Base-by-base conservation (phyloP, 768 basidiomycete genomes). In the Suillus tomentosus region DNA sequence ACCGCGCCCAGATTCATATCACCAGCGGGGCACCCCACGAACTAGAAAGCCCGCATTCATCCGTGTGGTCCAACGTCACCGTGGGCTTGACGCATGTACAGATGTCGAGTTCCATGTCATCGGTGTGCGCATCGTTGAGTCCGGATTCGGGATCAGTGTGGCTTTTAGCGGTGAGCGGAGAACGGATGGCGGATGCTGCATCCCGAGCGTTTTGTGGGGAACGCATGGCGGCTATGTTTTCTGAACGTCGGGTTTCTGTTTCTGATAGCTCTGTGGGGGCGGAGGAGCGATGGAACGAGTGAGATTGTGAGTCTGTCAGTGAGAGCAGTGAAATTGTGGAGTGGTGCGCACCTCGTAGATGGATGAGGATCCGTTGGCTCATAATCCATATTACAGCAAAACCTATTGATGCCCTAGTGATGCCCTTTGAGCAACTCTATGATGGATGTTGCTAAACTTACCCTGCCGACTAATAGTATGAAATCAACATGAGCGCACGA, bases 361-460 rank as follows among this genome's bases (percentile, higher is more conserved):
- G 86, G 61, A 87, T 80, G 60, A 88, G 72, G 60, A 88, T 79
- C 64, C 82, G 78, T 67, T 87, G 85, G 27, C 82, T 82, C 85
- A 85, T 85, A 70, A 87, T 87, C 85, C 84, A 87, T 45, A 82
- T 85, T 60, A 84, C 78, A 45, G 76, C 80, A 66, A 86, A 78
- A 48, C 70, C 79, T 22, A 77, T 69, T 22, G 76, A 69, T 27
- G 72, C 69, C 34, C 77, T 78, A 64, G 10, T 36, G 24, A 57
- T 50, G 15, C 14, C 14, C 7, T 22, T 13, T 60, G 55, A 37
- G 63, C 51, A 17, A 68, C 54, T 24, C 14, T 5, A 50, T 45
- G 14, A n/a, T 34, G 55, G 19, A n/a, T 27, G 10, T 5, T n/a
- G 36, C 22, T 13, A 53, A 56, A 64, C 84, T 66, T 68, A 86